Conservation (phyloP, 2,329 filamentous ascomycete species). For the Diaporthe sp. region DNA sequence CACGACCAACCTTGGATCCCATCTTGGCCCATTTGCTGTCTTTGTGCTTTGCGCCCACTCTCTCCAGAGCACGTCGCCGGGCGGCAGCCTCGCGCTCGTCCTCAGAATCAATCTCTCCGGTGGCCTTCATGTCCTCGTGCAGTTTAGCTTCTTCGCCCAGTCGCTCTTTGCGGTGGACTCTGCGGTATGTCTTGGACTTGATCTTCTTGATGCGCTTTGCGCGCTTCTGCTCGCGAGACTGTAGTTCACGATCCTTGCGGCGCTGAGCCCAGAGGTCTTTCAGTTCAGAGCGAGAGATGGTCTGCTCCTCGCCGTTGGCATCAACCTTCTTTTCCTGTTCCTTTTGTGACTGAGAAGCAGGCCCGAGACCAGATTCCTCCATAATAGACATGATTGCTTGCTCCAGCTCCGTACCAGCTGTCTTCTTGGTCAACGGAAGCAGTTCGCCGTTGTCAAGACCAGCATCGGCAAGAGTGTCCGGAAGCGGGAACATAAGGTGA, state of each 20-base stretch:
- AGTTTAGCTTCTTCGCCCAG: conserved; percentile 67
- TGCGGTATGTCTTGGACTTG: conserved; percentile 95
- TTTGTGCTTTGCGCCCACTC: conserved; percentile 87
- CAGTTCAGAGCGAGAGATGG: conserved; percentile 78
- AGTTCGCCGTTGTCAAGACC: conserved; percentile 75
- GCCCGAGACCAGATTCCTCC: conserved; percentile 85
- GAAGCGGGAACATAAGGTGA: conserved; percentile 88
- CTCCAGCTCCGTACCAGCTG: conserved; percentile 85
- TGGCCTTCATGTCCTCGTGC: conserved; percentile 65
- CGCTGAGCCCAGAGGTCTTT: conserved; percentile 80
- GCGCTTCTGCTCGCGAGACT: conserved; percentile 90
- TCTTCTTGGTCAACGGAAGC: conserved; percentile 72
- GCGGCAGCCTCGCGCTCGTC: conserved; percentile 76
- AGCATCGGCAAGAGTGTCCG: conserved; percentile 75
- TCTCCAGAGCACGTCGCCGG: conserved; percentile 82
- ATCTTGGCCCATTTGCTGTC: conserved; percentile 95
- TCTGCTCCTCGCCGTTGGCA: conserved; percentile 75
- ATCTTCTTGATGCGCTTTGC: conserved; percentile 98
- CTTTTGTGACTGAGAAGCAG: conserved; percentile 61
- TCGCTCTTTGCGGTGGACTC: conserved; percentile 86
- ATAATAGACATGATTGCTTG: conserved; percentile 89
- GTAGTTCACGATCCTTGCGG: conserved; percentile 84
- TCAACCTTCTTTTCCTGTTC: conserved; percentile 75
- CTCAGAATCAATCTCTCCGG: conserved; percentile 74
- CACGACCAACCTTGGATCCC: conserved; percentile 82